A percentile compares a stretch with the other conserved stretches of the same genome.
Evolutionary conservation across 768 basidiomycete species (phyloP).

Genomic region (Fomitopsis pulvina): DNA sequence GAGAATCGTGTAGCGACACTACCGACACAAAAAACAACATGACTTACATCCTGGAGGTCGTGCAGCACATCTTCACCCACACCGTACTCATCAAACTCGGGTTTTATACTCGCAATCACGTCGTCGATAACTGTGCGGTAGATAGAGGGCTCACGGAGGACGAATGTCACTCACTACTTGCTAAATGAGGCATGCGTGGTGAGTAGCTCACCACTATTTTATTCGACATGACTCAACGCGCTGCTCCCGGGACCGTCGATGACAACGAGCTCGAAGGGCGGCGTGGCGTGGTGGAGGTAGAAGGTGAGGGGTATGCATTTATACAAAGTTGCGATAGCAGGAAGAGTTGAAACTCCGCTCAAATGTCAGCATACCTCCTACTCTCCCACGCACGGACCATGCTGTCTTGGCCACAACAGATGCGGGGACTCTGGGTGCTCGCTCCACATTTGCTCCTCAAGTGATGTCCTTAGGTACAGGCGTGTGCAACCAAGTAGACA

Average conservation of each 20-base stretch:
- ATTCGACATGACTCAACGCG: conserved; percentile 68
- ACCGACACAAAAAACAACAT: conserved; percentile 9
- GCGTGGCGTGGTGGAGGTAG: conserved; percentile 28
- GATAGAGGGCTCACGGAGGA: conserved; percentile 68
- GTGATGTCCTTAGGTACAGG: neutral
- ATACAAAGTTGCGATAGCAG: conserved; percentile 25
- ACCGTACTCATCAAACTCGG: conserved; percentile 96
- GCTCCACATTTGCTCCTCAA: neutral
- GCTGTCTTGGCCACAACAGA: too few species aligned
- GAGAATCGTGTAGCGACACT: conserved; percentile 9
- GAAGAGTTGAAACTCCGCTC: conserved; percentile 27
- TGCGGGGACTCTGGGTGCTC: too few species aligned
- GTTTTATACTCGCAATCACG: conserved; percentile 79
- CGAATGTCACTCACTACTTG: conserved; percentile 26
- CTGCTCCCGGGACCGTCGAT: conserved; percentile 26
- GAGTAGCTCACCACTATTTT: conserved; percentile 96
- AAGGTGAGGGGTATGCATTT: conserved; percentile 22
- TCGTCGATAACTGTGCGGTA: conserved; percentile 97
- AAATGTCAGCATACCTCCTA: conserved; percentile 33
- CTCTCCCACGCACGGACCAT: conserved; percentile 45
- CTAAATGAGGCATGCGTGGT: conserved; percentile 48
- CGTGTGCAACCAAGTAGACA: neutral
- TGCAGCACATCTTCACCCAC: conserved; percentile 84
- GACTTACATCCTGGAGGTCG: conserved; percentile 84
- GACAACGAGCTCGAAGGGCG: conserved; percentile 25